A percentile compares a stretch with the other conserved stretches of the same genome.
Conservation (phyloP, 169 alveolate genomes). For the Plasmodium gaboni region DNA sequence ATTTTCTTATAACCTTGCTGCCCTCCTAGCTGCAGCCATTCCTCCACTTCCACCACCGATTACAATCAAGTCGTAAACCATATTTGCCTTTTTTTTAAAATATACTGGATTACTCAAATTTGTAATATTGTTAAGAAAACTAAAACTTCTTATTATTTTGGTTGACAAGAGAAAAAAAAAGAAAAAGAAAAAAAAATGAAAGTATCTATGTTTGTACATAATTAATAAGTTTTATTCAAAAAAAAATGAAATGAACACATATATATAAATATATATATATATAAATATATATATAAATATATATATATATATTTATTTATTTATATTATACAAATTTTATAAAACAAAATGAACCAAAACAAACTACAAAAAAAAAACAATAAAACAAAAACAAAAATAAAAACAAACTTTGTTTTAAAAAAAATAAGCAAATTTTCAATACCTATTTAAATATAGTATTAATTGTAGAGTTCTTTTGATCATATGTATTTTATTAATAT, state of each 20-base stretch:
- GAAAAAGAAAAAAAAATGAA: conserved; percentile 29
- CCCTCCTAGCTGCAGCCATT: conserved; percentile 85
- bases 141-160: conserved; percentile 49
- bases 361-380: background rate
- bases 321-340: background rate
- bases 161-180: conserved; percentile 17
- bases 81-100: conserved; percentile 42
- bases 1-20: conserved; percentile 68
- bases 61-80: conserved; percentile 84
- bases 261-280: background rate
- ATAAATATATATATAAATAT: background rate
- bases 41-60: conserved; percentile 94
- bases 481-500: conserved; percentile 17
- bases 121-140: conserved; percentile 27
- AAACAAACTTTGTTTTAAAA: too few relatives aligned
- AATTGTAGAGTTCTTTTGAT: conserved; percentile 8
- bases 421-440: background rate
- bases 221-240: background rate
- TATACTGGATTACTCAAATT: conserved; percentile 21
- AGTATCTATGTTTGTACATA: conserved; percentile 29
- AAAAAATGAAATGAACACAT: background rate
- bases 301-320: background rate
- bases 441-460: conserved; percentile 49
- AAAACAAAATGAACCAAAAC: background rate
- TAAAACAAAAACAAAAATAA: background rate